Conservation (phyloP, 1,139 yeast genomes). For the Debaryomyces sp. region DNA sequence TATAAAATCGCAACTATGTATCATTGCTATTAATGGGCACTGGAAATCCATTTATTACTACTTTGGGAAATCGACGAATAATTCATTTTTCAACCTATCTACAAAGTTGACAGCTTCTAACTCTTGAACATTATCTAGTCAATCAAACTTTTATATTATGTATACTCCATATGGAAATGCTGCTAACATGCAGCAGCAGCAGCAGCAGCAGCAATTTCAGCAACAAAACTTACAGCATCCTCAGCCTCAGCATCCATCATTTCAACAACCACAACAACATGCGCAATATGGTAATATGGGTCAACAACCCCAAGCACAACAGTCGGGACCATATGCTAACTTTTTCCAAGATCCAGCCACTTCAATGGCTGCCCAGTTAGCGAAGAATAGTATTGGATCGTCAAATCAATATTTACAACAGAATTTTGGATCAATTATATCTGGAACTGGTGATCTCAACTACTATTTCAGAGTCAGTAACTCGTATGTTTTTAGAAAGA, state of each 20-base stretch:
- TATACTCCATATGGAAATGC: conserved; percentile 47
- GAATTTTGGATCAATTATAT: conserved; percentile 60
- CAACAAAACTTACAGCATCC: conserved; percentile 33
- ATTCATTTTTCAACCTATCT: background rate
- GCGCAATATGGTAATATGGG: conserved; percentile 10
- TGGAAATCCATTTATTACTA: conserved; percentile 8
- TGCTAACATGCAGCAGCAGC: conserved; percentile 21
- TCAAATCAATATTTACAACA: conserved; percentile 75
- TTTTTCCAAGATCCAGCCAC: conserved; percentile 81
- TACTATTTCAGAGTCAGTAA: conserved; percentile 93
- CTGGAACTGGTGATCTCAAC: conserved; percentile 58
- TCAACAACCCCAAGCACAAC: conserved; percentile 9
- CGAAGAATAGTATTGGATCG: conserved; percentile 76
- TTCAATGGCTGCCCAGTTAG: conserved; percentile 85
- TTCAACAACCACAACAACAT: conserved; percentile 26
- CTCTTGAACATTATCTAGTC: background rate
- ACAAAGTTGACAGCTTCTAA: background rate
- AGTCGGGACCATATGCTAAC: conserved; percentile 23
- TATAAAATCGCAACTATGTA: background rate
- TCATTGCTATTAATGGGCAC: background rate
- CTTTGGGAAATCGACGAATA: conserved; percentile 14
- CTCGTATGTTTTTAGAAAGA: conserved; percentile 75
- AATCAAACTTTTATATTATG: conserved; percentile 25
- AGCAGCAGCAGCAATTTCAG: conserved; percentile 18
- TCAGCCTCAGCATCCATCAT: conserved; percentile 38